A percentile compares a stretch with the other conserved stretches of the same genome.
phyloP scores from a whole-genome alignment of 2,329 filamentous ascomycete genomes.

The Cladophialophora bantiana region DNA sequence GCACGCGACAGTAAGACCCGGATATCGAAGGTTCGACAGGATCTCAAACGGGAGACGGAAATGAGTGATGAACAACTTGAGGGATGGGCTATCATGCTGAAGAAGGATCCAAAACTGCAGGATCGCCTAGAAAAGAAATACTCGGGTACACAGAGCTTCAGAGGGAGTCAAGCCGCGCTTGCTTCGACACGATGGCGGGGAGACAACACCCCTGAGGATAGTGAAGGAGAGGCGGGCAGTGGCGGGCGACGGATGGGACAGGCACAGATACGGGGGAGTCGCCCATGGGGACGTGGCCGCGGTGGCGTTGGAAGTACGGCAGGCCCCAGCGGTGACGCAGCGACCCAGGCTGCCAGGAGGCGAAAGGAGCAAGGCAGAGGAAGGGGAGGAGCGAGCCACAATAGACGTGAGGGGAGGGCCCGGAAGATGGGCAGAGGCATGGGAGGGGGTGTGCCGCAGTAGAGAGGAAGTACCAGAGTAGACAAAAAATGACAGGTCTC shows the following conservation, averaged over 20 bases:
- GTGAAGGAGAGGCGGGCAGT: constrained; percentile 27
- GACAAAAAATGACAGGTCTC: too few relatives aligned
- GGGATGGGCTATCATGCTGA: constrained; percentile 89
- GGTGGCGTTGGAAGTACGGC: constrained; percentile 28
- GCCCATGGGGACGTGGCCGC: constrained; percentile 33
- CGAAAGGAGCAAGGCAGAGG: constrained; percentile 40
- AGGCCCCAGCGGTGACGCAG: constrained; percentile 34
- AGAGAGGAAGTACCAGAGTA: not conserved
- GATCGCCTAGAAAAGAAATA: constrained; percentile 74
- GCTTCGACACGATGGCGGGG: constrained; percentile 37
- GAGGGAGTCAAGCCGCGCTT: constrained; percentile 36
- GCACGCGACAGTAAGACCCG: constrained; percentile 74
- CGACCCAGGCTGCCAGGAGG: constrained; percentile 38
- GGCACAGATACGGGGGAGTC: constrained; percentile 25
- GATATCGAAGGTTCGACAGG: constrained; percentile 66
- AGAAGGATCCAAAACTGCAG: constrained; percentile 72
- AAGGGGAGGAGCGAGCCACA: constrained; percentile 38
- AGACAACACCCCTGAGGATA: constrained; percentile 33
- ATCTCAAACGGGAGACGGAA: constrained; percentile 75
- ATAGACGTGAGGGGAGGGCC: constrained; percentile 40
- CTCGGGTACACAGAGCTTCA: constrained; percentile 20
- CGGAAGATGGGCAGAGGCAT: constrained; percentile 41
- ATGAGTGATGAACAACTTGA: constrained; percentile 95
- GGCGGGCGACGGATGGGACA: constrained; percentile 30
- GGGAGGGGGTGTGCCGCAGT: constrained; percentile 12